Percentiles rank a stretch among this genome's conserved stretches.
Evolutionary conservation across 805 yeast species (phyloP).

Genomic region (Pichia kluyveri): DNA sequence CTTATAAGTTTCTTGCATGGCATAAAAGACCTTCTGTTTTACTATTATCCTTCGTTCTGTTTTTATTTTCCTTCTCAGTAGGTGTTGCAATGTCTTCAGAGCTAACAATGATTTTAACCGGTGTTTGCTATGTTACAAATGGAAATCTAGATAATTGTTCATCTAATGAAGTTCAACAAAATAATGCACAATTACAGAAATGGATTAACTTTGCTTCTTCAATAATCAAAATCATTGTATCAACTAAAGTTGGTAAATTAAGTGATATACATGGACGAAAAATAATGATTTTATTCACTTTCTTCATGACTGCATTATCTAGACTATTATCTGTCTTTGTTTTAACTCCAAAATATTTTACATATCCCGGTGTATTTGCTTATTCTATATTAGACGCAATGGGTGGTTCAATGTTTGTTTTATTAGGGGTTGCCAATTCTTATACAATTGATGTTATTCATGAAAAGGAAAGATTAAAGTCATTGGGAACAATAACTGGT

Average conservation of each 20-base stretch:
- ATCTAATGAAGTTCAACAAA: constrained; percentile 32
- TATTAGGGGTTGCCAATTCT: constrained; percentile 53
- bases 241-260: constrained; percentile 53
- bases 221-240: constrained; percentile 38
- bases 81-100: constrained; percentile 33
- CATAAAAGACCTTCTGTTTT: constrained; percentile 45
- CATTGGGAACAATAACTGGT: constrained; percentile 53
- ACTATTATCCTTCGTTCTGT: constrained; percentile 36
- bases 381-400: constrained; percentile 37
- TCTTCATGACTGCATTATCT: constrained; percentile 15
- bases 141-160: constrained; percentile 23
- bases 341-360: constrained; percentile 23
- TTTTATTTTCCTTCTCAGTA: constrained; percentile 34
- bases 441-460: constrained; percentile 70
- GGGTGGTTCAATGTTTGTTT: constrained; percentile 56
- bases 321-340: constrained; percentile 10
- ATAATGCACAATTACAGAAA: constrained; percentile 42
- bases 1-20: constrained; percentile 33
- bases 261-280: constrained; percentile 62
- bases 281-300: constrained; percentile 30
- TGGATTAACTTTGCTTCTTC: constrained; percentile 33
- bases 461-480: constrained; percentile 45
- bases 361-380: constrained; percentile 30
- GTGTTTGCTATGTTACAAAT: constrained; percentile 28
- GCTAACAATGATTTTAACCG: constrained; percentile 28